Evolutionary conservation across 2,329 filamentous ascomycete genomes (phyloP), one percentile per base, ranked within the genome.

Genomic region (Epicoccum sorghinum): DNA sequence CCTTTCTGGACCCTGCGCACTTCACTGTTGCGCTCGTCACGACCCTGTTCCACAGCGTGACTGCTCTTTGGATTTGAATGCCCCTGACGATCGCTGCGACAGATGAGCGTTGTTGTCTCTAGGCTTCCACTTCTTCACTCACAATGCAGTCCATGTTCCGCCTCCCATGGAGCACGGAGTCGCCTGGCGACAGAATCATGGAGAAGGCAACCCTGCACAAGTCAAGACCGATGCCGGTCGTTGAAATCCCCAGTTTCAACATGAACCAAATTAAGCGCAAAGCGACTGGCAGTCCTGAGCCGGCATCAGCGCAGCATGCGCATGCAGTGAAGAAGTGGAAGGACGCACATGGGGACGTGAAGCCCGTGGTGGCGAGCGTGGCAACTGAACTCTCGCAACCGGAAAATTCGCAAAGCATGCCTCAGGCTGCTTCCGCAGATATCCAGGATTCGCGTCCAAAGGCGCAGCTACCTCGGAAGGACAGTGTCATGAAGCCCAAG

Each of bases 251-350:
- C 35, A 51, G 60, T 44, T 69, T 76, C 61, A 54, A 46, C 13
- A 69, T 79, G 62, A 79, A 78, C 60, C 80, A 80, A 64, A 73
- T 85, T 67, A 87, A 87, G 78, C 81, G 85, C 58, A 86, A 86
- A 72, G 78, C 80, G 50, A 79, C 79, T 29, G 78, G 79, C 58
- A 83, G 80, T 59, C 73, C 76, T 39, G 79, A 80, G 62, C 70
- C 70, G 13, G 59, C 65, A 47, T 58, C 67, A 43, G 46, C 63
- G 30, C 67, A 70, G 55, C 65, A 64, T 59, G 67, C 66, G 55
- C 70, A 73, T 50, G 66, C 72, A 43, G 67, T 74, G 56, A 74
- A 75, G 71, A 75, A 74, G 68, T 73, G 67, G 67, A 76, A 74
- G 61, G 62, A 61, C 39, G 62, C 68, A n/a, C 61, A 69, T 7